Percentiles rank a stretch among this genome's conserved stretches.
Evolutionary conservation across 164 flowering plant species (phyloP).

Genomic region (Aristolochia fimbriata): DNA sequence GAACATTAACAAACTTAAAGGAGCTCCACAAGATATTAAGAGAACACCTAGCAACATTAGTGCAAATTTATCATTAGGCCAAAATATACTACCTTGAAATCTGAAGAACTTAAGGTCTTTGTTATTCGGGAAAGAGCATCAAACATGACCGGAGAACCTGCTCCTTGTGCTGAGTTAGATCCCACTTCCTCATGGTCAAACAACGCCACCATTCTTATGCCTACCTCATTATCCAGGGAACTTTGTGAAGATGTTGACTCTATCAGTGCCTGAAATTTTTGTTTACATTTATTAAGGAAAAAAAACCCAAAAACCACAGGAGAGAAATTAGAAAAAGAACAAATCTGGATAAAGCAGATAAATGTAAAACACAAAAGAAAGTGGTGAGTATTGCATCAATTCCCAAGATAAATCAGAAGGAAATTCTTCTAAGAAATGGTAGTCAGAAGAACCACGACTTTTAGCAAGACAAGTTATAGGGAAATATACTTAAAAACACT

Average conservation of each 20-base stretch:
- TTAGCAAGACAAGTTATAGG: no score
- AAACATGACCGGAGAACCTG: conserved; percentile 92
- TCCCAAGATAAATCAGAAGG: no score
- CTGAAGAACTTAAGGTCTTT: conserved; percentile 43
- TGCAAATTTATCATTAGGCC: no score
- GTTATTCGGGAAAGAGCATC: conserved; percentile 86
- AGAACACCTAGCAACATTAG: no score
- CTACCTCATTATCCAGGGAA: conserved; percentile 49
- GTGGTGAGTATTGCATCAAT: no score
- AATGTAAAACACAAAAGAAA: neutral
- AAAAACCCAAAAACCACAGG: neutral
- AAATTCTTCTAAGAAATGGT: no score
- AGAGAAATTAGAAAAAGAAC: neutral
- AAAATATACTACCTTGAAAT: conserved; percentile 40
- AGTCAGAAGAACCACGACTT: no score
- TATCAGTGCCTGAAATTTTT: conserved; percentile 40
- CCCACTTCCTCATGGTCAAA: conserved; percentile 71
- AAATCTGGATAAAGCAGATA: neutral
- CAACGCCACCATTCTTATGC: conserved; percentile 83
- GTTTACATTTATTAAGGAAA: neutral
- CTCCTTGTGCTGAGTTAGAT: conserved; percentile 89
- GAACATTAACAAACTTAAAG: no score
- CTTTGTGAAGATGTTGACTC: conserved; percentile 52
- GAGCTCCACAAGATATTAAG: no score
- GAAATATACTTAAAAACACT: no score